Conservation (phyloP, 73 alveolate species). For the Tetrahymena thermophila region DNA sequence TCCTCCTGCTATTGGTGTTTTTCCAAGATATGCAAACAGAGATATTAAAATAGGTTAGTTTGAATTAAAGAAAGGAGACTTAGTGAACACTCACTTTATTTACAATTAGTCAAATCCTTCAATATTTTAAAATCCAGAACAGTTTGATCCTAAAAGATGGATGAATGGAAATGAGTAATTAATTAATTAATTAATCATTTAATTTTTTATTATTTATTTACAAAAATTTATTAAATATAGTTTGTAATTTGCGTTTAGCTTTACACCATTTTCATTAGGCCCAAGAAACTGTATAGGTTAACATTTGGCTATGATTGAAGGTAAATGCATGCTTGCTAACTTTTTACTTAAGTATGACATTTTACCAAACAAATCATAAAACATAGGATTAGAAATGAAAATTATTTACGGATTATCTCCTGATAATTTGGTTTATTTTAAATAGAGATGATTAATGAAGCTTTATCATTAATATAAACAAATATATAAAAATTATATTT, state of each 20-base stretch:
- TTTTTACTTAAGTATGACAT: constrained; percentile 10
- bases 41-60: constrained; percentile 17
- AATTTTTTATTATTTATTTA: too few relatives aligned
- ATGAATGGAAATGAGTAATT: background rate
- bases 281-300: constrained; percentile 25
- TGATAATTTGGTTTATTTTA: background rate
- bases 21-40: background rate
- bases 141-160: constrained; percentile 36
- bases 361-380: too few relatives aligned
- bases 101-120: background rate
- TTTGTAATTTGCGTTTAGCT: background rate
- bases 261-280: constrained; percentile 25
- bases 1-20: background rate
- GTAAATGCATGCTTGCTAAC: constrained; percentile 6
- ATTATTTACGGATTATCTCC: background rate
- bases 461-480: too few relatives aligned
- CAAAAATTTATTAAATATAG: background rate
- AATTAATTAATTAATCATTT: too few relatives aligned
- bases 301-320: constrained; percentile 16
- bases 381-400: background rate
- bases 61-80: background rate
- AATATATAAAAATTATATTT: too few relatives aligned
- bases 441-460: background rate
- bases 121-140: background rate
- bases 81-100: background rate